Percentiles rank a stretch among this genome's conserved stretches.
phyloP scores from a whole-genome alignment of 441 rosid genomes.

The Gossypium gossypioides region DNA sequence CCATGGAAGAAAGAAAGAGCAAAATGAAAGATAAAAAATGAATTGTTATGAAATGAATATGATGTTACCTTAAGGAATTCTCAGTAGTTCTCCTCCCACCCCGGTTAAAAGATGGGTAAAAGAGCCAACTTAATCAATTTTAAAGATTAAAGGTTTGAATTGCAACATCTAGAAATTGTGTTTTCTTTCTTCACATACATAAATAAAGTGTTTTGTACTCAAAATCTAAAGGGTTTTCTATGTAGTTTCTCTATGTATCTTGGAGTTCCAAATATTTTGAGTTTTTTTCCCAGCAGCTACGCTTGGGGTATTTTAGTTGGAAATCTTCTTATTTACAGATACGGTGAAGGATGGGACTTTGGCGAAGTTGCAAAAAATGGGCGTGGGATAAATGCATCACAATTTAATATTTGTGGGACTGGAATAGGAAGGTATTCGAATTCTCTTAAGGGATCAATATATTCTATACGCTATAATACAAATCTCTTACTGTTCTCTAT shows the following conservation, averaged over 20 bases:
- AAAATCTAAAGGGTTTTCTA: background rate
- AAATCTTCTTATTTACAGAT: conserved; percentile 39
- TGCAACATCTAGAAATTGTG: background rate
- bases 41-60: background rate
- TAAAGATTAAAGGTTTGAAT: background rate
- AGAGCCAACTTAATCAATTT: background rate
- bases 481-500: background rate
- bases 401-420: conserved; percentile 67
- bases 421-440: conserved; percentile 80
- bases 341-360: conserved; percentile 99
- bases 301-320: background rate
- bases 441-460: conserved; percentile 6
- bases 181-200: background rate
- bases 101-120: background rate
- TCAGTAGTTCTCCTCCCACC: background rate
- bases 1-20: background rate
- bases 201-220: background rate
- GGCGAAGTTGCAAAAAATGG: conserved; percentile 97
- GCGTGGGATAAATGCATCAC: conserved; percentile 87
- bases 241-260: background rate
- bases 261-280: background rate
- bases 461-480: background rate
- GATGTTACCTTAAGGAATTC: background rate
- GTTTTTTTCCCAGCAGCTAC: background rate
- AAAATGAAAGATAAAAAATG: background rate